phyloP scores from a whole-genome alignment of 257 asterid species.

The Jasminum sambac region DNA sequence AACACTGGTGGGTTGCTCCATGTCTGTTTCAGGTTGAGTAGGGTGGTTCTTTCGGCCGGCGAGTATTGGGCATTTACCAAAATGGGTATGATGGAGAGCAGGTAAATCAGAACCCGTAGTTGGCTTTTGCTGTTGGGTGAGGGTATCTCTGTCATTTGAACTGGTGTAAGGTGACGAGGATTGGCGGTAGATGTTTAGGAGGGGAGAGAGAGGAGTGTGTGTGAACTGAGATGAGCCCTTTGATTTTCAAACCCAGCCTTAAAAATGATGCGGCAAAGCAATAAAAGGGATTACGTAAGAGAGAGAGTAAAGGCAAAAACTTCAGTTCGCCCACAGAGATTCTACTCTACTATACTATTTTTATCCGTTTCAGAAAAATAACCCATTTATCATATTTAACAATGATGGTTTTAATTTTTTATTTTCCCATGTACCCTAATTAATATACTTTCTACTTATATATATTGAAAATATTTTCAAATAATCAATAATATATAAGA shows the following conservation, averaged over 20 bases:
- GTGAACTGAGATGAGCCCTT: neutral
- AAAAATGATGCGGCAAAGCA: neutral
- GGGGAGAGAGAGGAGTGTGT: neutral
- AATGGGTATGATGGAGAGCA: constrained; percentile 29
- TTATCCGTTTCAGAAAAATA: too few species aligned
- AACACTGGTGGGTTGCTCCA: constrained; percentile 27
- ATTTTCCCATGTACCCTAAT: too few species aligned
- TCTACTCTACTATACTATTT: too few species aligned
- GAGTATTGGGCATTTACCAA: constrained; percentile 49
- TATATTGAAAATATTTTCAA: too few species aligned
- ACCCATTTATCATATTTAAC: too few species aligned
- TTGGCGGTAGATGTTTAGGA: constrained; percentile 5
- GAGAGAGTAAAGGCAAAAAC: neutral
- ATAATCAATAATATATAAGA: too few species aligned
- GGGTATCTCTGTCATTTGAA: constrained; percentile 42
- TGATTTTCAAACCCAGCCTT: neutral
- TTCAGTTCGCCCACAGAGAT: too few species aligned
- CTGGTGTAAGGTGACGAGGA: neutral
- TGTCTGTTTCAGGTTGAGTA: constrained; percentile 32
- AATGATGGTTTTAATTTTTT: too few species aligned
- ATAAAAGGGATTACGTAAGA: neutral
- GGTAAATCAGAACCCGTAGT: constrained; percentile 22
- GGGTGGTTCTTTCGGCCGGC: constrained; percentile 41
- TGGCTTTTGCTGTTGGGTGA: neutral
- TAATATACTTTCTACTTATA: too few species aligned